These are phyloP conservation scores for Phialophora chinensis DNA, from an alignment of 2,329 filamentous ascomycete species.

Conservation along the genomic window DNA sequence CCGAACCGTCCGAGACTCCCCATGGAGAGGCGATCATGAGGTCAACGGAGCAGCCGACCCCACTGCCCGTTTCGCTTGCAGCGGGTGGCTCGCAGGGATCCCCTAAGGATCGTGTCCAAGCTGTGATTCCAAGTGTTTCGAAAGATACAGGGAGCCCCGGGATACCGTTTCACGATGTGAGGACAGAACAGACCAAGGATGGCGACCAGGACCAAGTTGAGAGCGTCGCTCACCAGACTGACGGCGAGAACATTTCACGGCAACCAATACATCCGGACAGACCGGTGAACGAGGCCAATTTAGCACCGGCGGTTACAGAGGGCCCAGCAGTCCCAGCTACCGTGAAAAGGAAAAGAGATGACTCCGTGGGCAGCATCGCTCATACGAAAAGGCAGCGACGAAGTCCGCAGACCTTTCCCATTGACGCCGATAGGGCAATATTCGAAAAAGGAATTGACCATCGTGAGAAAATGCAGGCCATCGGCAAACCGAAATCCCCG, in stretches of 20 bases:
- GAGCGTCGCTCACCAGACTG: not conserved
- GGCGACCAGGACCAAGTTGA: not conserved
- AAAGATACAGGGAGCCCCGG: not conserved
- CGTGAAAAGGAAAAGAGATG: slow-evolving; percentile 13
- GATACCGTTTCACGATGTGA: not conserved
- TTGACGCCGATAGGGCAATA: not conserved
- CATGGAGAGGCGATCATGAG: not conserved
- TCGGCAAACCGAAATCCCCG: not conserved
- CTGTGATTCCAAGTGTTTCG: not conserved
- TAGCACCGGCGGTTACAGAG: not conserved
- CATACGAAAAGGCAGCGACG: slow-evolving; percentile 6
- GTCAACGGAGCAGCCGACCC: not conserved
- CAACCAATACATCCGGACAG: not conserved
- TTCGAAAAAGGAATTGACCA: not conserved
- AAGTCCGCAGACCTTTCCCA: no score
- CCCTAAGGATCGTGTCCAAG: not conserved
- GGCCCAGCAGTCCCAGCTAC: not conserved
- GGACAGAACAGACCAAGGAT: not conserved
- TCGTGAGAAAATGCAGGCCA: slow-evolving; percentile 1
- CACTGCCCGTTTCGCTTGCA: not conserved
- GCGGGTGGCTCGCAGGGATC: not conserved
- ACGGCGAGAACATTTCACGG: not conserved
- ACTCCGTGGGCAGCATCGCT: not conserved
- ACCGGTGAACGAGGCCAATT: not conserved
- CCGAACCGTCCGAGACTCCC: not conserved